These are phyloP conservation scores for Plasmopara viticola DNA, from an alignment of 352 stramenopile species.

Conservation along the genomic window DNA sequence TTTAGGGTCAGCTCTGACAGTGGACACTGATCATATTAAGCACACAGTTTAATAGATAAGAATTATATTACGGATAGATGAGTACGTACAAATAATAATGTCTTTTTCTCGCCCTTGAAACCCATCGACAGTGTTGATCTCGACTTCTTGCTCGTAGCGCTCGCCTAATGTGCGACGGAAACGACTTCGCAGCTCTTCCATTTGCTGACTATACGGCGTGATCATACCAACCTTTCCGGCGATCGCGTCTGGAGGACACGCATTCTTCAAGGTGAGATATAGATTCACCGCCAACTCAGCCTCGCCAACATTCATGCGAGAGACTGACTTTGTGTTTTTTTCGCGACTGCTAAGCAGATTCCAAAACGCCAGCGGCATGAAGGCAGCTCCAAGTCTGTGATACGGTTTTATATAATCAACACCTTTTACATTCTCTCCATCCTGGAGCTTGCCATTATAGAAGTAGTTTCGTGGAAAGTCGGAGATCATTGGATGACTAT, in stretches of 20 bases:
- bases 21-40: constrained; percentile 56
- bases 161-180: constrained; percentile 61
- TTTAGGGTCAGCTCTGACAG: constrained; percentile 72
- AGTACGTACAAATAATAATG: constrained; percentile 82
- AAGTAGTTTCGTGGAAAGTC: constrained; percentile 83
- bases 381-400: constrained; percentile 64
- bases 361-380: constrained; percentile 82
- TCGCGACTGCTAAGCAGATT: constrained; percentile 77
- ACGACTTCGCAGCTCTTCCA: constrained; percentile 68
- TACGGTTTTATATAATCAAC: constrained; percentile 67
- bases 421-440: constrained; percentile 72
- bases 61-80: neutral
- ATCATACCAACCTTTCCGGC: constrained; percentile 84
- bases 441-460: constrained; percentile 78
- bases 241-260: constrained; percentile 67
- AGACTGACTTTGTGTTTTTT: constrained; percentile 64
- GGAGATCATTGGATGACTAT: constrained; percentile 75
- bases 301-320: constrained; percentile 73
- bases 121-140: constrained; percentile 91
- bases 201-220: constrained; percentile 87
- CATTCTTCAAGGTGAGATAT: constrained; percentile 83
- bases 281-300: constrained; percentile 81
- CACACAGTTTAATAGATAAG: neutral
- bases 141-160: constrained; percentile 71
- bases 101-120: constrained; percentile 91